Evolutionary conservation across 140 eudicot species (phyloP).

Genomic region (Eryngium alpinum): DNA sequence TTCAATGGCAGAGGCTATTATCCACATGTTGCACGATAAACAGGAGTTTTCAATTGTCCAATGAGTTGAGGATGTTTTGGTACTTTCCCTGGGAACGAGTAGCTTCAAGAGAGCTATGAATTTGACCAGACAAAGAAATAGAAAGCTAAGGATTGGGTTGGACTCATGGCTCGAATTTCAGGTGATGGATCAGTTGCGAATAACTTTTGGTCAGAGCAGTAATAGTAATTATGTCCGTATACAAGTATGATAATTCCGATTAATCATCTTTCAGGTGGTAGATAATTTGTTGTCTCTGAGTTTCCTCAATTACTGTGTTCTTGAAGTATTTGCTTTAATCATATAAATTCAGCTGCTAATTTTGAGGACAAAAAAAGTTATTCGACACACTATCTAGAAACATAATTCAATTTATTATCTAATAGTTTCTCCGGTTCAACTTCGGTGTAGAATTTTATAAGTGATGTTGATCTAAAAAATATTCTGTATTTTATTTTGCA

Average conservation of each 20-base stretch:
- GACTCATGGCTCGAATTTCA: slow-evolving; percentile 71
- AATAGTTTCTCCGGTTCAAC: too few species aligned
- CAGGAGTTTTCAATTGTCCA: slow-evolving; percentile 91
- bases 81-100: slow-evolving; percentile 84
- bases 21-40: slow-evolving; percentile 89
- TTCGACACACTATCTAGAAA: too few species aligned
- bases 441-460: too few species aligned
- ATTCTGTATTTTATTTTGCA: too few species aligned
- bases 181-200: slow-evolving; percentile 75
- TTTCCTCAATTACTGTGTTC: too few species aligned
- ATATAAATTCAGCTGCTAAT: too few species aligned
- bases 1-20: slow-evolving; percentile 94
- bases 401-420: too few species aligned
- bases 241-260: slow-evolving; percentile 42
- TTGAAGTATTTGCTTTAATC: too few species aligned
- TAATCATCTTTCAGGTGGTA: too few species aligned
- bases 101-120: slow-evolving; percentile 50
- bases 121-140: slow-evolving; percentile 65
- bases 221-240: slow-evolving; percentile 73
- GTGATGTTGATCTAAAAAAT: too few species aligned
- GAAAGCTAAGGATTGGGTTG: slow-evolving; percentile 74
- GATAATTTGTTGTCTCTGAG: too few species aligned
- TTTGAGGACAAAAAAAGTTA: too few species aligned
- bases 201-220: slow-evolving; percentile 78
- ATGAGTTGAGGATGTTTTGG: slow-evolving; percentile 94